These are phyloP conservation scores for Ceratobasidium sp. DNA, from an alignment of 1,284 basidiomycete genomes.

Conservation along the genomic window DNA sequence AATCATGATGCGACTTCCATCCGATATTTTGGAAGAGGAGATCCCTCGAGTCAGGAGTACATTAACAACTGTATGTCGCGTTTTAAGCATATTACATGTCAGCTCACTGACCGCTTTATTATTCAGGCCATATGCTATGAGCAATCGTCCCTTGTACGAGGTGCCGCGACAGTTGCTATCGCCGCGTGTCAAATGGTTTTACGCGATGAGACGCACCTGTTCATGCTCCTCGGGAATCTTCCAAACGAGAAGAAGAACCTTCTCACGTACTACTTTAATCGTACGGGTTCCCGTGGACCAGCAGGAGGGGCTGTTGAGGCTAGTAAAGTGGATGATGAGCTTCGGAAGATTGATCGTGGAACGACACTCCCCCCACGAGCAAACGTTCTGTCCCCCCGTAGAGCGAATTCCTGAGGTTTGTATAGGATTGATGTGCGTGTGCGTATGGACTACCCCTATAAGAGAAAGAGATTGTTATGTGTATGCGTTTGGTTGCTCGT, in stretches of 20 bases:
- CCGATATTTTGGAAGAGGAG: slow-evolving; percentile 83
- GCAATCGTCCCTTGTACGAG: slow-evolving; percentile 72
- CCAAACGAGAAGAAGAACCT: slow-evolving; percentile 85
- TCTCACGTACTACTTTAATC: slow-evolving; percentile 81
- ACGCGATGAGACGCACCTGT: slow-evolving; percentile 77
- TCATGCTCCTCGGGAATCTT: slow-evolving; percentile 74
- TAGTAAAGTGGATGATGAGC: slow-evolving; percentile 39
- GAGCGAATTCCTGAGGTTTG: neutral
- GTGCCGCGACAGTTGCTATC: slow-evolving; percentile 77
- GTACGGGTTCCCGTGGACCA: slow-evolving; percentile 65
- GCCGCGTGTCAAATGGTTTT: slow-evolving; percentile 79
- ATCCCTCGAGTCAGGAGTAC: slow-evolving; percentile 72
- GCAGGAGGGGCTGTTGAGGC: slow-evolving; percentile 18
- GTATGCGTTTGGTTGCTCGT: neutral
- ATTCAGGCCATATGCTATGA: slow-evolving; percentile 71
- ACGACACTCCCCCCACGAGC: slow-evolving; percentile 18
- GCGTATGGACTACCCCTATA: neutral
- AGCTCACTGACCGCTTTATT: slow-evolving; percentile 18
- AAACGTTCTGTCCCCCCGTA: neutral
- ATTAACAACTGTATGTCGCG: slow-evolving; percentile 64
- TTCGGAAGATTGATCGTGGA: slow-evolving; percentile 38
- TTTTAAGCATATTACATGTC: slow-evolving; percentile 4
- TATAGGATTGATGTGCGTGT: neutral
- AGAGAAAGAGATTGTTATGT: too few species aligned
- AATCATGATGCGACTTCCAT: slow-evolving; percentile 75